Evolutionary conservation across 2,329 filamentous ascomycete species (phyloP), one percentile per base, ranked within the genome.

Genomic region (Sordariomycetes sp.): DNA sequence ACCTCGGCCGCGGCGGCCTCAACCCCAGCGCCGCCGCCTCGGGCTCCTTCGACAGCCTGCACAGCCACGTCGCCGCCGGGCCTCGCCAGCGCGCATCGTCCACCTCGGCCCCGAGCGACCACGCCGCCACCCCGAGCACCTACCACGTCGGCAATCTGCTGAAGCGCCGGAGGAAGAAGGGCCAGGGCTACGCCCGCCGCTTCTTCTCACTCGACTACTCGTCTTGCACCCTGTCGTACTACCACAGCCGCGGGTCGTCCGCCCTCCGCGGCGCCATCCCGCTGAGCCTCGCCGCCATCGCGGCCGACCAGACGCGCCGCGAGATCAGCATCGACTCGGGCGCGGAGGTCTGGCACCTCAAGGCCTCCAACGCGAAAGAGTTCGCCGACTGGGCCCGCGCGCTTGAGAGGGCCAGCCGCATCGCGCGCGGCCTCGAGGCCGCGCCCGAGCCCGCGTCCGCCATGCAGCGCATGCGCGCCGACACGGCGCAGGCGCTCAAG

Each of bases 281-380:
- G 0, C 77, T 99, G 10, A 94, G 90, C 28, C 74, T 99, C 55
- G 94, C 94, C 17, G 94, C 90, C 4, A 87, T 99, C 59, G 89
- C 91, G 3, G 90, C 90, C 8, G 91, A 96, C 66, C 89, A 94
- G 68, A 84, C 88, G 65, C 84, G 88, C 42, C 82, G 90, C 61
- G 92, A 97, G 69, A 96, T 99, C 56, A 95, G 87, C 50, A 94
- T 99, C 58, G 94, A 99, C 68, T 97, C 94, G 0, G 94, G 94
- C 1, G 91, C 94, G 2, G 94, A 99, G 70, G 84, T 99, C 28
- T 99, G 94, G 94, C 94, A 97, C 72, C 76, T 99, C 34, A 86
- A 85, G 64, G 90, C 94, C 2, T 82, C 80, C 54, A 95, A 89
- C 63, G 81, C 83, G 54, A 87, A 86, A 62, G 92, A 97, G 61